Evolutionary conservation across 2,329 filamentous ascomycete genomes (phyloP).

Genomic region (Alternaria sp.): DNA sequence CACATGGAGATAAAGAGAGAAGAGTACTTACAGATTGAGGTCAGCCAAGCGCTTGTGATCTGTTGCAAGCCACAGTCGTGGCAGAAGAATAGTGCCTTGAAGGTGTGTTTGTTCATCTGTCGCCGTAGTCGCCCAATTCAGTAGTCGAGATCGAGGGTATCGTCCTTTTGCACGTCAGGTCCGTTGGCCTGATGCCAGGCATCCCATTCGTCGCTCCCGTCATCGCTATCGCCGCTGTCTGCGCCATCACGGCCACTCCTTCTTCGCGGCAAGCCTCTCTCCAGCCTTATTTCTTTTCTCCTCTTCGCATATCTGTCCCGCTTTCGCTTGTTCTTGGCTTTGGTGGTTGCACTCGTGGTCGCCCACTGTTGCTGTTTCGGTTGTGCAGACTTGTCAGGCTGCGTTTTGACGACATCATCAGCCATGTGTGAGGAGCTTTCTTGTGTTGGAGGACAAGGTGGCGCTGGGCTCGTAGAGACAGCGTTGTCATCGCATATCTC

Average conservation of each 20-base stretch:
- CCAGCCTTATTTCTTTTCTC: conserved; percentile 33
- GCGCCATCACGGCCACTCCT: conserved; percentile 20
- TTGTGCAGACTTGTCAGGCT: conserved; percentile 27
- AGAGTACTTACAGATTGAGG: conserved; percentile 18
- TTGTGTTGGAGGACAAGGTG: conserved; percentile 6
- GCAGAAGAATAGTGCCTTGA: not conserved
- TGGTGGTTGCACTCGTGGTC: conserved; percentile 36
- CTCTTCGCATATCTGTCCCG: conserved; percentile 37
- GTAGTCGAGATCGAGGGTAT: conserved; percentile 60
- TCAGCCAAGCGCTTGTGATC: not conserved
- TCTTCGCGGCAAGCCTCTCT: conserved; percentile 23
- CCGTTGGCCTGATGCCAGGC: conserved; percentile 57
- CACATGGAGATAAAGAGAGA: conserved; percentile 14
- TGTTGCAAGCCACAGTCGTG: not conserved
- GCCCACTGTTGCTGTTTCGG: conserved; percentile 41
- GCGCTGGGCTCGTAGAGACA: not conserved
- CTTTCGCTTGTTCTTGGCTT: conserved; percentile 37
- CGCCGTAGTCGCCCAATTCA: conserved; percentile 27
- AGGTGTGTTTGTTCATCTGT: not conserved
- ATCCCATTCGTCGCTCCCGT: conserved; percentile 54
- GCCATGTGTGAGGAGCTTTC: conserved; percentile 6
- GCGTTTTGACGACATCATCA: conserved; percentile 22
- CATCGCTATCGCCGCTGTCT: conserved; percentile 32
- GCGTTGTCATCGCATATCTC: conserved; percentile 25
- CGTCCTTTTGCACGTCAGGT: conserved; percentile 53